Conservation (phyloP, 228 moss, liverwort and hornwort species). For the Sphagnum magellanicum region DNA sequence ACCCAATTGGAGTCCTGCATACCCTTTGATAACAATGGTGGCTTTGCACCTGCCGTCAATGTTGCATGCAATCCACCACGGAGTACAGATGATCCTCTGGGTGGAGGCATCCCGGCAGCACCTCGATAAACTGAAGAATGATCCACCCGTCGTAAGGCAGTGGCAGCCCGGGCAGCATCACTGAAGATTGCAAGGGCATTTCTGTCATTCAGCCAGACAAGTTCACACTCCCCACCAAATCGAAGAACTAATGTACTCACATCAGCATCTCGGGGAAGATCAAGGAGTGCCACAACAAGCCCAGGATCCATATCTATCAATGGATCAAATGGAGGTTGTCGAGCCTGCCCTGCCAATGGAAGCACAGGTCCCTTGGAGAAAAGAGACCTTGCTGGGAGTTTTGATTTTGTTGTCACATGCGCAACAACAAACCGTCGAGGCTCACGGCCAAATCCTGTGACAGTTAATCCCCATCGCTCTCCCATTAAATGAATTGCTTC, state of each 20-base stretch:
- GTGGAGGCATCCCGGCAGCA: constrained; percentile 62
- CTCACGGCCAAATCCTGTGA: constrained; percentile 74
- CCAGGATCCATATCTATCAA: constrained; percentile 88
- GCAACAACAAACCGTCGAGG: constrained; percentile 78
- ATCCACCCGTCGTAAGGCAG: constrained; percentile 84
- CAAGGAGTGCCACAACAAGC: constrained; percentile 77
- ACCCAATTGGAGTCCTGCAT: constrained; percentile 84
- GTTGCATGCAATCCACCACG: constrained; percentile 39
- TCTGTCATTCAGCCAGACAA: constrained; percentile 94
- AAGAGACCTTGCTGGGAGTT: constrained; percentile 62
- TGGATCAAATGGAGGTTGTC: constrained; percentile 66
- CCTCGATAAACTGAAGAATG: constrained; percentile 87
- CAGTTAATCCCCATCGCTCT: constrained; percentile 75
- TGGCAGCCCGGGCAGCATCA: constrained; percentile 81
- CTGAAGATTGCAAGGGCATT: constrained; percentile 92
- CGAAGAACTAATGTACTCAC: constrained; percentile 87
- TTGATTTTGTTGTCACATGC: constrained; percentile 73
- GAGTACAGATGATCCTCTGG: constrained; percentile 38
- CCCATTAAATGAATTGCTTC: constrained; percentile 79
- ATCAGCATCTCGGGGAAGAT: constrained; percentile 88
- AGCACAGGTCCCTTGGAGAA: constrained; percentile 47
- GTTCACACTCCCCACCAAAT: constrained; percentile 97
- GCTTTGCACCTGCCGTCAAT: constrained; percentile 27
- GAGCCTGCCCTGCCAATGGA: constrained; percentile 40
- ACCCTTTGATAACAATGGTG: constrained; percentile 36